Percentiles rank a stretch among this genome's conserved stretches.
These are phyloP conservation scores for Phaeolepiota aurea DNA, from an alignment of 768 basidiomycete genomes.

Conservation along the genomic window DNA sequence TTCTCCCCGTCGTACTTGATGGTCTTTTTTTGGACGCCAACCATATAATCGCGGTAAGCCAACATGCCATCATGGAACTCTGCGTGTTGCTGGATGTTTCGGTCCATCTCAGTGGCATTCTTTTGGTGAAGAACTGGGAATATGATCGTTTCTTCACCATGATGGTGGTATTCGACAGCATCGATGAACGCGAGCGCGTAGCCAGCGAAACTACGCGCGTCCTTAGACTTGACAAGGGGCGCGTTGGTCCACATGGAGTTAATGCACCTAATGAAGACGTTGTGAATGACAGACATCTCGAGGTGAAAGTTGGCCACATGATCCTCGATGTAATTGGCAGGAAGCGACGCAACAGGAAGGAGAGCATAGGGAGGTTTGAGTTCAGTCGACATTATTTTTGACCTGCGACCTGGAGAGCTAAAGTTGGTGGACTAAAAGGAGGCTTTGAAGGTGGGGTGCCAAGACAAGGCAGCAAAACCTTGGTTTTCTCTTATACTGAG, in stretches of 20 bases:
- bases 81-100: slow-evolving; percentile 18
- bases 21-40: slow-evolving; percentile 5
- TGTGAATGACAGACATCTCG: slow-evolving; percentile 11
- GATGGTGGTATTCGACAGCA: slow-evolving; percentile 14
- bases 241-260: slow-evolving; percentile 13
- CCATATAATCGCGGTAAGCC: slow-evolving; percentile 13
- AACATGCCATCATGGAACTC: slow-evolving; percentile 11
- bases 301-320: slow-evolving; percentile 8
- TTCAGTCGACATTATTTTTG: not conserved
- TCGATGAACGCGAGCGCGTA: slow-evolving; percentile 11
- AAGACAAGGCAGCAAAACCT: not conserved
- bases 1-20: slow-evolving; percentile 12
- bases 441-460: not conserved
- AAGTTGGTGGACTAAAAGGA: too few relatives aligned
- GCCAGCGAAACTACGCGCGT: slow-evolving; percentile 13
- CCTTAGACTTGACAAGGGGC: slow-evolving; percentile 10
- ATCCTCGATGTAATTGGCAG: slow-evolving; percentile 6
- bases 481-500: too few relatives aligned
- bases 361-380: slow-evolving; percentile 9
- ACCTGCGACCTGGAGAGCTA: not conserved
- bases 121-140: slow-evolving; percentile 17
- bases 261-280: slow-evolving; percentile 11
- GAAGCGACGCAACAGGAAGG: slow-evolving; percentile 3
- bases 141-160: slow-evolving; percentile 15
- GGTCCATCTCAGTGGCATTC: slow-evolving; percentile 12